Evolutionary conservation across 306 rosid genomes (phyloP), one percentile per base, ranked within the genome.

Genomic region (Spatholobus suberectus): DNA sequence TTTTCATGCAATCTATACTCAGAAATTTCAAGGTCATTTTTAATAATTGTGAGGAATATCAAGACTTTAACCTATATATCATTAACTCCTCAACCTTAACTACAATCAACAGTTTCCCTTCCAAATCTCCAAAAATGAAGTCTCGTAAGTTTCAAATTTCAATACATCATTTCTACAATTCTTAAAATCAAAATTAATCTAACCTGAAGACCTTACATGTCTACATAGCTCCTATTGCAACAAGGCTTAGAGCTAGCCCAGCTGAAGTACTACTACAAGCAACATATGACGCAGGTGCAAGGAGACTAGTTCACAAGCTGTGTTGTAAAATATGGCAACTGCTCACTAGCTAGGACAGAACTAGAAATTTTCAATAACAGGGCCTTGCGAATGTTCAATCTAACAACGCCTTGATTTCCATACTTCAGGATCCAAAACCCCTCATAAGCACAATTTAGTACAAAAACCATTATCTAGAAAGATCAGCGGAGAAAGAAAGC

Each of bases 401-500:
- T n/a, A 46, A 23, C 46, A 49, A 26, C 14, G 27, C 46, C 26
- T 66, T 38, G 24, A 70, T 65, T 43, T 54, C 67, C 23, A 49
- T 15, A 81, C 11, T 21, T 23, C 4, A 21, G 54, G 55, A 52
- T 41, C 43, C 46, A 58, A 79, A 68, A 63, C 11, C 72, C 35
- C 75, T 57, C 46, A 29, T 32, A 26, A 66, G n/a, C 63, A 44
- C 54, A 67, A 78, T 77, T 37, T 15, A 81, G 52, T n/a, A 58
- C 8, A 49, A 41, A 44, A 78, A 32, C 61, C 7, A 43, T 40
- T 15, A 40, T 58, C 80, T n/a, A 75, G 24, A 67, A 74, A 32
- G 61, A 73, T 63, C 52, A 6, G 43, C 57, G 24, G n/a, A 44
- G 59, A 57, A 77, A 14, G 3, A 21, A 20, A 58, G 41, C 14